Evolutionary conservation across 768 basidiomycete species (phyloP).

Genomic region (Suillus paluster): DNA sequence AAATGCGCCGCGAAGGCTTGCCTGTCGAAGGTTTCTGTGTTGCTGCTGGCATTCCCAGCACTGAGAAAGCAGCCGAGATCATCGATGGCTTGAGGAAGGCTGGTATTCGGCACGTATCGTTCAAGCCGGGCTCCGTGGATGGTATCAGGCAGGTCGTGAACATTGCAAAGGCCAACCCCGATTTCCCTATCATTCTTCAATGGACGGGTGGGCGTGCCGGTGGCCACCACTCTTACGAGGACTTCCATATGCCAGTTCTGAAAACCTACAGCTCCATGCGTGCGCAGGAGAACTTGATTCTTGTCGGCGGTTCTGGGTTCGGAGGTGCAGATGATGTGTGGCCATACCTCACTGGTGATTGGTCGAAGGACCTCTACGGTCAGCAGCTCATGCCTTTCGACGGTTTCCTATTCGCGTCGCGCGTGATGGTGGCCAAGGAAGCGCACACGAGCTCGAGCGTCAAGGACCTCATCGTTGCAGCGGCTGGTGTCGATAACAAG

Average conservation of each 20-base stretch:
- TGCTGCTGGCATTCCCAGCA: slow-evolving; percentile 95
- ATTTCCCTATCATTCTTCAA: slow-evolving; percentile 97
- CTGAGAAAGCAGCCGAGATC: slow-evolving; percentile 97
- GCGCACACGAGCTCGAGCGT: slow-evolving; percentile 94
- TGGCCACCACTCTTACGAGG: slow-evolving; percentile 98
- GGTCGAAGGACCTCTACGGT: slow-evolving; percentile 82
- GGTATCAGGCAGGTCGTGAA: slow-evolving; percentile 97
- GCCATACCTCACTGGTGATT: slow-evolving; percentile 97
- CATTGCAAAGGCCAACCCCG: slow-evolving; percentile 91
- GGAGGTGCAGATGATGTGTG: slow-evolving; percentile 94
- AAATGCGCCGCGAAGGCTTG: slow-evolving; percentile 93
- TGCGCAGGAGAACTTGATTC: slow-evolving; percentile 83
- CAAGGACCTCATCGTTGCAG: slow-evolving; percentile 95
- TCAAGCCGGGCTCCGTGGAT: slow-evolving; percentile 98
- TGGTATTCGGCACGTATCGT: slow-evolving; percentile 94
- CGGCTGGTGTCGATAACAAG: slow-evolving; percentile 87
- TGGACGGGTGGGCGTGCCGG: slow-evolving; percentile 99
- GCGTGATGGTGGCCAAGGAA: slow-evolving; percentile 99
- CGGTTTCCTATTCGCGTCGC: slow-evolving; percentile 93
- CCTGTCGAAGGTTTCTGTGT: slow-evolving; percentile 99
- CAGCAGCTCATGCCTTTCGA: slow-evolving; percentile 98
- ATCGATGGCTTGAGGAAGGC: slow-evolving; percentile 79
- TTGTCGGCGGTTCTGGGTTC: slow-evolving; percentile 95
- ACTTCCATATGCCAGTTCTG: slow-evolving; percentile 96
- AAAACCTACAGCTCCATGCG: slow-evolving; percentile 91